Evolutionary conservation across 192 early-diverging fungal species (phyloP), one percentile per base, ranked within the genome.

Genomic region (Backusella sp.): DNA sequence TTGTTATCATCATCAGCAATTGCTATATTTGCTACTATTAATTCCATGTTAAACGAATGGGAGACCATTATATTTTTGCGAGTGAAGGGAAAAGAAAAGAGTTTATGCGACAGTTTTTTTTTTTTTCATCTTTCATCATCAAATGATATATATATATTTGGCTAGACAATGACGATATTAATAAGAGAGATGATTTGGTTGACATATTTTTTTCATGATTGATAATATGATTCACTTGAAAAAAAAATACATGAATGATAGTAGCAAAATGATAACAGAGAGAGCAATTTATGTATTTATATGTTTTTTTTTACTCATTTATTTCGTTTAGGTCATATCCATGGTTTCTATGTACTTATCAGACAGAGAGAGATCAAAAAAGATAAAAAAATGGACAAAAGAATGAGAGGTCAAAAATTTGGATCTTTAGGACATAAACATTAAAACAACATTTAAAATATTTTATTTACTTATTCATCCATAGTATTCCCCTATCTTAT

Each of bases 281-380:
- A 28, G 3, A 72, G 26, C 0, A 1, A 32, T 21, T 1, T 14
- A 49, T 49, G 17, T 6, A 49, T 49, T 19, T 49, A 1, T 49
- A 49, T 49, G 19, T 36, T 53, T 49, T 19, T 49, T 19, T 49
- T n/a, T 49, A 65, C 32, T 56, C 72, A 17, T 53, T 34, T 35
- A 2, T 23, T 17, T 3, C 37, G 5, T 77, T 23, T 70, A 44
- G 76, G 76, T 32, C 79, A 80, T 66, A 72, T 80, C 28, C 79
- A 80, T 14, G 79, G 72, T 28, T 80, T 80, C 66, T 80, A 80
- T 28, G 66, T 80, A 3, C 44, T 80, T 46, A 15, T 76, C n/a
- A 77, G 73, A 67, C 14, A 78, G 28, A 67, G 77, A 73, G 77
- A 78, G 66, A 49, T 7, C 32, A 67, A 21, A 41, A 71, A 49